phyloP scores from a whole-genome alignment of 225 moss, liverwort and hornwort species.

The Asterella californica region DNA sequence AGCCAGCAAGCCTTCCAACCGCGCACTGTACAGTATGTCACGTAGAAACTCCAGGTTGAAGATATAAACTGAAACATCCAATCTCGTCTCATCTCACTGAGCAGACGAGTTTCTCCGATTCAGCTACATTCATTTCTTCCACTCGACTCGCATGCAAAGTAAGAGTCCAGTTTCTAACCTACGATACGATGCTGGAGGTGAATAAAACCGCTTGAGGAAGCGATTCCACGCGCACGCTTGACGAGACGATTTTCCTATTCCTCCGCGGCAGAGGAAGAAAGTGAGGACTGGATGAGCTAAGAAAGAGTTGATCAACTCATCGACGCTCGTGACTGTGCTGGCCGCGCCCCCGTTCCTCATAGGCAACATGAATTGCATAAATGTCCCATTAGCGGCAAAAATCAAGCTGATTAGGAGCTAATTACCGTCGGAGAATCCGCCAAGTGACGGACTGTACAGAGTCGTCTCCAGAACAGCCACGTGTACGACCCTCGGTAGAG shows the following conservation, averaged over 20 bases:
- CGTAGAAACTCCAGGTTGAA: not conserved
- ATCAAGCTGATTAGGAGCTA: not conserved
- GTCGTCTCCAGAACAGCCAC: not conserved
- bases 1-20: not conserved
- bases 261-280: not conserved
- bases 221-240: not conserved
- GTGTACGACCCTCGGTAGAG: not conserved
- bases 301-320: not conserved
- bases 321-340: not conserved
- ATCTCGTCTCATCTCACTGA: not conserved
- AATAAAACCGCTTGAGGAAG: not conserved
- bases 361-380: not conserved
- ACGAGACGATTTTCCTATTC: not conserved
- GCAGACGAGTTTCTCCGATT: not conserved
- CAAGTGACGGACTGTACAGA: not conserved
- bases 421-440: not conserved
- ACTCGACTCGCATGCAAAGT: not conserved
- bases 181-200: not conserved
- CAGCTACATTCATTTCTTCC: not conserved
- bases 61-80: not conserved
- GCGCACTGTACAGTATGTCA: not conserved
- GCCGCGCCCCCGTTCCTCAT: too few species aligned
- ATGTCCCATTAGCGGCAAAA: not conserved
- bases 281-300: not conserved
- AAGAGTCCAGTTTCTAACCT: not conserved